Conservation (phyloP, 2,329 filamentous ascomycete genomes). For the Exophiala calicioides region DNA sequence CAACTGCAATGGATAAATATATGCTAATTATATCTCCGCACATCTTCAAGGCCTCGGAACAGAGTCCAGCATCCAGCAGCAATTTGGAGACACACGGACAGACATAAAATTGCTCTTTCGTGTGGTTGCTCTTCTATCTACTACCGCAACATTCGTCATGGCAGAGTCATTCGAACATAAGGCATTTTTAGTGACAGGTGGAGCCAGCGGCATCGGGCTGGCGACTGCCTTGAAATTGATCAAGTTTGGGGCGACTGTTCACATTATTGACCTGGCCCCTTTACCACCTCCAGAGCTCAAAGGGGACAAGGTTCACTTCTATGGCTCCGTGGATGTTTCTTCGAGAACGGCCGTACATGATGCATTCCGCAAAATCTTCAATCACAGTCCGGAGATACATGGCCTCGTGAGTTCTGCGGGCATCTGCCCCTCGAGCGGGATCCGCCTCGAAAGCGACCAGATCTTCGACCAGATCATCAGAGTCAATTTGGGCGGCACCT, state of each 20-base stretch:
- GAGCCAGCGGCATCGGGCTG: background rate
- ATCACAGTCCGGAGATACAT: background rate
- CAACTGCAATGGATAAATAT: too few relatives aligned
- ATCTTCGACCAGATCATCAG: constrained; percentile 37
- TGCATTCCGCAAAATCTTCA: background rate
- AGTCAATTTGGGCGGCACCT: constrained; percentile 48
- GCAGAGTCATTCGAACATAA: background rate
- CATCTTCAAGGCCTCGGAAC: too few relatives aligned
- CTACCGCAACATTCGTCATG: too few relatives aligned
- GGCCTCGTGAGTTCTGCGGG: background rate
- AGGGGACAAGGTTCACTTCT: background rate
- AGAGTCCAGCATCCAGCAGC: too few relatives aligned
- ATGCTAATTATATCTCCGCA: too few relatives aligned
- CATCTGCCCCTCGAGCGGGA: constrained; percentile 6
- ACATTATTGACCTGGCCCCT: background rate
- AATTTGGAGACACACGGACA: too few relatives aligned
- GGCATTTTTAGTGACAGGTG: background rate
- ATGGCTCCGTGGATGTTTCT: too few relatives aligned
- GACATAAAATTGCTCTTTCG: too few relatives aligned
- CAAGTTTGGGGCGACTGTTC: background rate
- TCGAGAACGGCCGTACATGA: background rate
- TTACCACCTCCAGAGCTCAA: background rate
- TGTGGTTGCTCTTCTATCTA: too few relatives aligned
- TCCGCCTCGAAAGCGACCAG: constrained; percentile 4
- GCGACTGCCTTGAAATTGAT: background rate